These are phyloP conservation scores for Paxillus involutus DNA, from an alignment of 768 basidiomycete species.

Conservation along the genomic window DNA sequence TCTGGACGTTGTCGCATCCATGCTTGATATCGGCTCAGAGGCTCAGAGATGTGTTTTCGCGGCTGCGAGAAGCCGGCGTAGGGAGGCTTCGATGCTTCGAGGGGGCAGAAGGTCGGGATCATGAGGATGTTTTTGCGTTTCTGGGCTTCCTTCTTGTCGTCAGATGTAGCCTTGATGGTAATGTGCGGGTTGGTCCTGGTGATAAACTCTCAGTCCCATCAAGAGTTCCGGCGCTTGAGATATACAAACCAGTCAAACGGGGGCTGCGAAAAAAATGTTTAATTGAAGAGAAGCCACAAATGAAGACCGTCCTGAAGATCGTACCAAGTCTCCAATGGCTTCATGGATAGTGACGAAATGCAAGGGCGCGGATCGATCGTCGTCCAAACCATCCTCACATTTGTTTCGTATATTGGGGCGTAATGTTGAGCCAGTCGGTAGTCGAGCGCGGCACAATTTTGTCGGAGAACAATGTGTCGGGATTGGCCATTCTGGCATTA, in stretches of 20 bases:
- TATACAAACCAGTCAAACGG: conserved; percentile 63
- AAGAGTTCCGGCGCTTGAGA: neutral
- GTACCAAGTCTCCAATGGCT: conserved; percentile 68
- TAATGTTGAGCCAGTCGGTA: conserved; percentile 46
- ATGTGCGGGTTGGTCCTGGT: conserved; percentile 59
- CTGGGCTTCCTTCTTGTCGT: conserved; percentile 33
- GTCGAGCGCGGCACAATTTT: conserved; percentile 30
- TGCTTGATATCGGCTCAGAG: conserved; percentile 44
- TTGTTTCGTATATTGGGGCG: conserved; percentile 45
- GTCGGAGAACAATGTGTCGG: conserved; percentile 56
- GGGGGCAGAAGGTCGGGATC: conserved; percentile 49
- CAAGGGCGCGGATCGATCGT: conserved; percentile 58
- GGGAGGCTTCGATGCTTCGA: conserved; percentile 10
- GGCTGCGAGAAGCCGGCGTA: conserved; percentile 50
- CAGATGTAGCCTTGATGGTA: conserved; percentile 32
- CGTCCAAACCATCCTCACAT: conserved; percentile 24
- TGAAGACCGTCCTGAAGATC: conserved; percentile 25
- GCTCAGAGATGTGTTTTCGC: conserved; percentile 40
- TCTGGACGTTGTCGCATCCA: conserved; percentile 33
- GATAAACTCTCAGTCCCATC: conserved; percentile 1
- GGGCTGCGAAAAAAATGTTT: conserved; percentile 42
- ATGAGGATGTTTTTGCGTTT: conserved; percentile 36
- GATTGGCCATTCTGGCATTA: conserved; percentile 61
- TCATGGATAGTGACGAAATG: conserved; percentile 58
- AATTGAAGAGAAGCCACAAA: conserved; percentile 4